Conservation (phyloP, 148 eudicot genomes). For the Arctostaphylos glauca region DNA sequence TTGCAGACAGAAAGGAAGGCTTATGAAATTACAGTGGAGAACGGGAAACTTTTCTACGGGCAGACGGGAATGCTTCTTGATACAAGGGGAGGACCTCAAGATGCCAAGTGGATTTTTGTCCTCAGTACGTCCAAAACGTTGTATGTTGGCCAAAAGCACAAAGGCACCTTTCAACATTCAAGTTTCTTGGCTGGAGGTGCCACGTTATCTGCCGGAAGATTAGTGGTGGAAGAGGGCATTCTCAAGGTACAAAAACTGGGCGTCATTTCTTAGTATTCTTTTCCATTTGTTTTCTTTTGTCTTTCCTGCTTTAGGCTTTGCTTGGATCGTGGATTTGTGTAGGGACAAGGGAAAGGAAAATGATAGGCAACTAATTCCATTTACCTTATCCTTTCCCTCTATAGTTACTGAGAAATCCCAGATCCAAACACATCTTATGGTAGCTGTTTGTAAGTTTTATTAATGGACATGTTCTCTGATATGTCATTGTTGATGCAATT, state of each 20-base stretch:
- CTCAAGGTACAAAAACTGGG: conserved; percentile 39
- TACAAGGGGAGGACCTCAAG: conserved; percentile 36
- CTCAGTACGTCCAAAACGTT: conserved; percentile 52
- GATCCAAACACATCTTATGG: background rate
- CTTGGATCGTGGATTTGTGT: background rate
- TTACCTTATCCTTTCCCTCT: background rate
- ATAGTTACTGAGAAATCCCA: background rate
- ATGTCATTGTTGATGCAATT: background rate
- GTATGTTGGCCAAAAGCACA: conserved; percentile 62
- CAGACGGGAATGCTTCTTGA: conserved; percentile 42
- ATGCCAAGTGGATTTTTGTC: conserved; percentile 73
- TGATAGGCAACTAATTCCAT: background rate
- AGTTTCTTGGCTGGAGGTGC: conserved; percentile 90
- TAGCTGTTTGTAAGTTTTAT: background rate
- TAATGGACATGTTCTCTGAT: background rate
- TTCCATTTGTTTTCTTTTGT: background rate
- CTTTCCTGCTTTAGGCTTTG: background rate
- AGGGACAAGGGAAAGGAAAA: background rate
- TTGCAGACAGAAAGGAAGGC: conserved; percentile 62
- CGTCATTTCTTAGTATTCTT: background rate
- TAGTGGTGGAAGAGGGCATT: conserved; percentile 53
- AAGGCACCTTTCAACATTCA: conserved; percentile 77
- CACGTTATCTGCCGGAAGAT: conserved; percentile 74
- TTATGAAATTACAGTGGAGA: conserved; percentile 51
- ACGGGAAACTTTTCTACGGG: conserved; percentile 50